Percentiles rank a stretch among this genome's conserved stretches.
Conservation (phyloP, 1,139 yeast genomes). For the Sugiyamaella neomexicana region DNA sequence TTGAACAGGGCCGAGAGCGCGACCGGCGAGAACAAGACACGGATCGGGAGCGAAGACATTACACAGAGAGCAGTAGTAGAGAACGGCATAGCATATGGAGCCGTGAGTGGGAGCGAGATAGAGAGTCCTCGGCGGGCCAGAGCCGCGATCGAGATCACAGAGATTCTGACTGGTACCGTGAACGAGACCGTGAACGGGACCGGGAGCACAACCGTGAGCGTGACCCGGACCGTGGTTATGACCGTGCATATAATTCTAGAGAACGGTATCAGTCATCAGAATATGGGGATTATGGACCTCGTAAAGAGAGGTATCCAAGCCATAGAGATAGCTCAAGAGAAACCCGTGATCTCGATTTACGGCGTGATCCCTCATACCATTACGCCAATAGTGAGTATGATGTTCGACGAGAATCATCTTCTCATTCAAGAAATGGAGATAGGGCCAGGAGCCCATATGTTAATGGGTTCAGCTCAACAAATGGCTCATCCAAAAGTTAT, state of each 20-base stretch:
- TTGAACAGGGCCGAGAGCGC: slow-evolving; percentile 3
- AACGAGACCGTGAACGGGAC: not conserved
- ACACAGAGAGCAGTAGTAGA: not conserved
- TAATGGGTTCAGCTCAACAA: not conserved
- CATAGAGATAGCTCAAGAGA: not conserved
- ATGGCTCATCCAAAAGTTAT: not conserved
- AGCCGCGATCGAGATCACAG: not conserved
- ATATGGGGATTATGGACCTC: not conserved
- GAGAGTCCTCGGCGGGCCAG: not conserved
- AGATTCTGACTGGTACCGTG: not conserved
- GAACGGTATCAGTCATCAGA: not conserved
- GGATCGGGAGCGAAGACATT: not conserved
- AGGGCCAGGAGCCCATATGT: not conserved
- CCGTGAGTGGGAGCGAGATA: not conserved
- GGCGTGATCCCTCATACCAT: not conserved
- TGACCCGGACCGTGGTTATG: not conserved
- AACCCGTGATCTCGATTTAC: not conserved
- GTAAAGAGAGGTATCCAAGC: not conserved
- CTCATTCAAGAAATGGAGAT: not conserved
- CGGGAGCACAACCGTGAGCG: not conserved
- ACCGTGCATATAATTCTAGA: not conserved
- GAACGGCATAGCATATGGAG: slow-evolving; percentile 3
- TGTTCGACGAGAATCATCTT: not conserved
- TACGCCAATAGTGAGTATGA: not conserved
- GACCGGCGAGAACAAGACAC: slow-evolving; percentile 2